Base-by-base conservation (phyloP, 2,329 filamentous ascomycete genomes). In the Thermoascus crustaceus region DNA sequence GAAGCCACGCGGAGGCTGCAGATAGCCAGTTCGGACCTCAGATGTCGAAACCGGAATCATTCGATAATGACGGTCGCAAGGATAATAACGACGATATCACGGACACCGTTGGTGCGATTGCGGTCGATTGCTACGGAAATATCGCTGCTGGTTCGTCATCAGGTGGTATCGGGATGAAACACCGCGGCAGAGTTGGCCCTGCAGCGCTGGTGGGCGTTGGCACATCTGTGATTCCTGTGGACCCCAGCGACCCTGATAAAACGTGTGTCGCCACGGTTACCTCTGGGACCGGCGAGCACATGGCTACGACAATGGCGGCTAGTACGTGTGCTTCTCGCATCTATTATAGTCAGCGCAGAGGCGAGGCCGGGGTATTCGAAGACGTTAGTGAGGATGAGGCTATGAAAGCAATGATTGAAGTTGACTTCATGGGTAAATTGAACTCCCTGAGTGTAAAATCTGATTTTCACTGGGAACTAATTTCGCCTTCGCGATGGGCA, bases 161-260 rank as follows among this genome's bases (percentile, higher is more conserved):
- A 10, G 91, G 91, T 4, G 91, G 91, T 1, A 98, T 98, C 55
- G 89, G 91, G 18, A 95, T 98, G 89, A 98, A 98, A 57, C 88
- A 94, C 59, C 78, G 79, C 41, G 93, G 91, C 4, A 82, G 91
- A 22, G 75, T 94, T 43, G 93, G 91, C 0, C 91, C 91, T 20
- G 93, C 91, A 21, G 91, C 91, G 13, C 72, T 98, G 10, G 85
- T 96, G 9, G 89, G 91, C 5, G 78, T 96, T 35, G 91, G 91
- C 37, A 89, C 87, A 13, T 83, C 85, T 22, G 82, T 98, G 18
- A 75, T 95, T n/a, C 89, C 89, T 2, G 68, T 71, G 17, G 78
- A 87, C 42, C 67, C 75, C 2, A 71, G 76, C 19, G 88, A 95
- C 52, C 67, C 75, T 5, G 77, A 85, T 2, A 67, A 71, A 30